Percentiles rank a stretch among this genome's conserved stretches.
Evolutionary conservation across 2,329 filamentous ascomycete genomes (phyloP).

Genomic region (Pezicula rhizophila): DNA sequence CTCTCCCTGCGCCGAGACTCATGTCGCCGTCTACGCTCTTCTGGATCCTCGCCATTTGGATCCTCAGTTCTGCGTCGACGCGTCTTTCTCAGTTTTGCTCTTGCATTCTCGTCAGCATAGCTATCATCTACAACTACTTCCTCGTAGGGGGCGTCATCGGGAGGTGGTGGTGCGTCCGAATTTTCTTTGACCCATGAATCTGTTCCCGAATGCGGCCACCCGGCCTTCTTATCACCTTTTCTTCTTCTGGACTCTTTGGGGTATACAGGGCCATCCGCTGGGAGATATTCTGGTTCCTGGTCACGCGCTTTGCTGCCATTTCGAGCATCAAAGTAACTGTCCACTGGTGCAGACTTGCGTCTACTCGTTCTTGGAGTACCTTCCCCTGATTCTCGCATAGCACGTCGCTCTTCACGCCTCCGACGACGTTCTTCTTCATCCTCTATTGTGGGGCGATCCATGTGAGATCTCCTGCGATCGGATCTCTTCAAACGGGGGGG

Average conservation of each 20-base stretch:
- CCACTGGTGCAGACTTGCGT: slow-evolving; percentile 36
- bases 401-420: slow-evolving; percentile 46
- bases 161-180: slow-evolving; percentile 54
- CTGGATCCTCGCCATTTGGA: slow-evolving; percentile 15
- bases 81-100: slow-evolving; percentile 19
- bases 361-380: slow-evolving; percentile 29
- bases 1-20: slow-evolving; percentile 22
- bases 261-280: slow-evolving; percentile 22
- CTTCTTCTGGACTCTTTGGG: slow-evolving; percentile 18
- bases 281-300: slow-evolving; percentile 18
- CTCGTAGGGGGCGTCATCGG: slow-evolving; percentile 30
- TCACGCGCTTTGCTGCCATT: slow-evolving; percentile 34
- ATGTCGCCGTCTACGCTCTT: slow-evolving; percentile 22
- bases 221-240: slow-evolving; percentile 24
- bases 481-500: slow-evolving; percentile 33
- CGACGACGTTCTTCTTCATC: slow-evolving; percentile 50
- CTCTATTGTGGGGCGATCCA: slow-evolving; percentile 34
- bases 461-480: slow-evolving; percentile 43
- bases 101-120: slow-evolving; percentile 20
- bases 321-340: slow-evolving; percentile 40
- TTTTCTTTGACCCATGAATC: slow-evolving; percentile 63
- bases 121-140: slow-evolving; percentile 19
- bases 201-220: slow-evolving; percentile 59
- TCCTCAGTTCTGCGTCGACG: slow-evolving; percentile 22
- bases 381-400: slow-evolving; percentile 29